Evolutionary conservation across 306 rosid genomes (phyloP).

Genomic region (Abrus precatorius): DNA sequence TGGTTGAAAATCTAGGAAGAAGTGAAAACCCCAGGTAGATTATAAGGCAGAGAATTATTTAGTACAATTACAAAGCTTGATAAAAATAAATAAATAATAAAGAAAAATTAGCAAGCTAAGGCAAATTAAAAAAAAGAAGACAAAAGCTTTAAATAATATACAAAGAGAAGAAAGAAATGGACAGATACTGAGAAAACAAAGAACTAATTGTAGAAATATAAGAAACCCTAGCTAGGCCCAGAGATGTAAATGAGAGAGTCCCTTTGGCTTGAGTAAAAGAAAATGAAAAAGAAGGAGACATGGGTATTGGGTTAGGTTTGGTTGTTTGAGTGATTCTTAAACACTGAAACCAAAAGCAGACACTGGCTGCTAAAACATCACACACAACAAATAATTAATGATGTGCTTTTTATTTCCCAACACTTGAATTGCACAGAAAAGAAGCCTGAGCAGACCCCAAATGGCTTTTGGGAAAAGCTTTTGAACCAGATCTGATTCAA

Average conservation of each 20-base stretch:
- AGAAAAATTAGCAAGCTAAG: neutral
- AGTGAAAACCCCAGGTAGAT: neutral
- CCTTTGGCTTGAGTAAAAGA: neutral
- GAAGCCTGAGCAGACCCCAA: slow-evolving; percentile 23
- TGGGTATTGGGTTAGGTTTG: neutral
- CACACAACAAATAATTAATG: slow-evolving; percentile 20
- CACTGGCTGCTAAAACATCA: neutral
- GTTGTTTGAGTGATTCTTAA: slow-evolving; percentile 38
- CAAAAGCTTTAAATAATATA: neutral
- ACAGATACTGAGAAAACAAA: neutral
- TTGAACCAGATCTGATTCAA: slow-evolving; percentile 52
- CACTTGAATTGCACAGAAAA: slow-evolving; percentile 42
- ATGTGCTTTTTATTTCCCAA: slow-evolving; percentile 14
- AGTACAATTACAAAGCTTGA: neutral
- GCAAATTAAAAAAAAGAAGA: neutral
- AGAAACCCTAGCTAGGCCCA: slow-evolving; percentile 47
- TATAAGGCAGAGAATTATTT: too few species aligned
- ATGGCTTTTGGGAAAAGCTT: slow-evolving; percentile 35
- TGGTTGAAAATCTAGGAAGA: neutral
- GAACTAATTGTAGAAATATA: slow-evolving; percentile 1
- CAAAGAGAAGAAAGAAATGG: slow-evolving; percentile 4
- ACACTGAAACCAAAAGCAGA: slow-evolving; percentile 41
- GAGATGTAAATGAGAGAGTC: neutral
- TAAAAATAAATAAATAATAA: neutral
- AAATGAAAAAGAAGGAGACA: slow-evolving; percentile 32